phyloP scores from a whole-genome alignment of 768 basidiomycete species.

The Russula sp. region DNA sequence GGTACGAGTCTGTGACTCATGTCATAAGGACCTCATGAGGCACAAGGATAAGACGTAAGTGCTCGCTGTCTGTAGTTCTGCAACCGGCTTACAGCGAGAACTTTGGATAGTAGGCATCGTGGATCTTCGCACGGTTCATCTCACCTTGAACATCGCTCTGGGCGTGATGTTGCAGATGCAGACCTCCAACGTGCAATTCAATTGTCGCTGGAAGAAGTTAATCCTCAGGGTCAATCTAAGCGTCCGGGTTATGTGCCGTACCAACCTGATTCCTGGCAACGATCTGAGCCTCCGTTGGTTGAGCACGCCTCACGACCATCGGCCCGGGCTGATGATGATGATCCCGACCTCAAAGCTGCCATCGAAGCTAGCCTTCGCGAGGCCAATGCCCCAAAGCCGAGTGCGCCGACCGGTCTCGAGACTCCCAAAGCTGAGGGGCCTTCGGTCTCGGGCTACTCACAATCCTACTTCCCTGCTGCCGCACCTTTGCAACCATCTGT shows the following conservation, averaged over 20 bases:
- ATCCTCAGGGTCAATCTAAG: slow-evolving; percentile 35
- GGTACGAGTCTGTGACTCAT: slow-evolving; percentile 91
- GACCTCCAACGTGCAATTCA: slow-evolving; percentile 93
- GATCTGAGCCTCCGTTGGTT: slow-evolving; percentile 61
- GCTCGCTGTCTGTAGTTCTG: background rate
- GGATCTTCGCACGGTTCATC: slow-evolving; percentile 50
- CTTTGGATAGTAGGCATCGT: slow-evolving; percentile 37
- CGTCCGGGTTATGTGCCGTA: slow-evolving; percentile 66
- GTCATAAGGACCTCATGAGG: slow-evolving; percentile 68
- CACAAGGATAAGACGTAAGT: slow-evolving; percentile 53
- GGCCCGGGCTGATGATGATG: slow-evolving; percentile 56
- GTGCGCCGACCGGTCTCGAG: slow-evolving; percentile 61
- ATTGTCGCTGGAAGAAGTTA: slow-evolving; percentile 74
- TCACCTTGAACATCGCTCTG: slow-evolving; percentile 44
- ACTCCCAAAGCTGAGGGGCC: slow-evolving; percentile 42
- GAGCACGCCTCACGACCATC: slow-evolving; percentile 30
- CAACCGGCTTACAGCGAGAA: slow-evolving; percentile 21
- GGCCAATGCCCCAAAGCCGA: slow-evolving; percentile 65
- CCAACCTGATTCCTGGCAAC: slow-evolving; percentile 51
- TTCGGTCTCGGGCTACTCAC: slow-evolving; percentile 36
- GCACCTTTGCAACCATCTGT: slow-evolving; percentile 35
- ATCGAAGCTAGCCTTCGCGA: slow-evolving; percentile 95
- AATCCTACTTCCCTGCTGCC: slow-evolving; percentile 38
- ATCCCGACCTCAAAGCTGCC: slow-evolving; percentile 86
- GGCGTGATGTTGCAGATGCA: slow-evolving; percentile 65